Evolutionary conservation across 2,329 filamentous ascomycete genomes (phyloP), one percentile per base, ranked within the genome.

Genomic region (Aureobasidium melanogenum): DNA sequence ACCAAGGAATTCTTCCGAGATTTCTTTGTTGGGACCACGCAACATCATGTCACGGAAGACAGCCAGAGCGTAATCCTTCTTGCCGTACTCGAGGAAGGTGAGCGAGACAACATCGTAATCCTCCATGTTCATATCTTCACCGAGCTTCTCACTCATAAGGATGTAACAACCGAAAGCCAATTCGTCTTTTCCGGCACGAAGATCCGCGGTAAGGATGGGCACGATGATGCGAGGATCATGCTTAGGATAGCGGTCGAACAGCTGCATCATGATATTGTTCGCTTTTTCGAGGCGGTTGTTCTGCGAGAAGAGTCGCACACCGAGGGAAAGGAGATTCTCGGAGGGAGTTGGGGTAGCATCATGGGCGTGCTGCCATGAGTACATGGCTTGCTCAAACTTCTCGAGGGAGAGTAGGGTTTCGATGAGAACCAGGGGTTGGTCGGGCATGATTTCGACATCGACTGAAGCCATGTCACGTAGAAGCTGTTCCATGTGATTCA

Each of bases 41-140:
- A 82, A 83, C 85, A 96, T 91, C 91, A 96, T 95, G 71, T 96
- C 90, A 66, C 88, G 89, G 72, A 96, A 96, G 0, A 90, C 84
- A 58, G 84, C 83, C 60, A 93, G 80, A 0, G 89, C 89, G 63
- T 86, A 80, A 63, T 88, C 82, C 6, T 84, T 79, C 62, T 86
- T 80, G 58, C 84, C 82, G 7, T 84, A 80, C 24, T 85, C 79
- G 28, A 96, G 75, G 68, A 96, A 89, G 47, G 82, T 83, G 22
- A 87, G 81, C 50, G 88, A 85, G 38, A 92, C 81, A 63, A 82
- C 77, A 70, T 96, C 91, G 67, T 92, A 95, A 69, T 95, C 88
- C 19, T 84, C 76, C 68, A 92, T 85, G 3, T 78, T 82, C 75
- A 91, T 87, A 0, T 79, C 73, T 26, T 78, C 69, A 0, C 82